Conservation (phyloP, 441 rosid genomes). For the Dalechampia spathulata region DNA sequence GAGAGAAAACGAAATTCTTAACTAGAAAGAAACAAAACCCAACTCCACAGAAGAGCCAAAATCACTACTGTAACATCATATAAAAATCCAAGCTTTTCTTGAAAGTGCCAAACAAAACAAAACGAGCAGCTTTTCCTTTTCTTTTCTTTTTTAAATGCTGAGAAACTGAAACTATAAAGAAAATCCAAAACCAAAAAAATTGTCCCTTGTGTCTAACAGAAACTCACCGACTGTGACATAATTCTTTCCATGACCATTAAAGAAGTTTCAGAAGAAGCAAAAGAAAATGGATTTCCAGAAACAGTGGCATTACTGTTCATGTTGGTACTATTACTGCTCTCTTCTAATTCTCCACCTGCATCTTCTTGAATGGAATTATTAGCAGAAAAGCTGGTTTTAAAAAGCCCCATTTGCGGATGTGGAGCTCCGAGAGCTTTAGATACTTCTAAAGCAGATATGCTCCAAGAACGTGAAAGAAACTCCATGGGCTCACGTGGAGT, state of each 20-base stretch:
- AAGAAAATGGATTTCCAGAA: conserved; percentile 82
- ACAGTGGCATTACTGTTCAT: conserved; percentile 23
- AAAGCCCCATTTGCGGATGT: conserved; percentile 35
- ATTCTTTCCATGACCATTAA: conserved; percentile 95
- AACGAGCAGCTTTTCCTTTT: too few relatives aligned
- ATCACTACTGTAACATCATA: conserved; percentile 9
- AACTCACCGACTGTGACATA: conserved; percentile 93
- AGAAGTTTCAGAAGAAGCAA: conserved; percentile 84
- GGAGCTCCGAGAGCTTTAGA: conserved; percentile 67
- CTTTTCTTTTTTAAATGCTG: too few relatives aligned
- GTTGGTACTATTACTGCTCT: neutral
- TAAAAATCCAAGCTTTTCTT: neutral
- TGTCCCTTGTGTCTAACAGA: too few relatives aligned
- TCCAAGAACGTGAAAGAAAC: conserved; percentile 90
- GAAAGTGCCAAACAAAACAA: neutral
- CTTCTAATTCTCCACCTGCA: conserved; percentile 48
- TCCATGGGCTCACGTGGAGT: conserved; percentile 94
- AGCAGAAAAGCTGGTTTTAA: conserved; percentile 29
- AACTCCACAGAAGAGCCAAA: conserved; percentile 5
- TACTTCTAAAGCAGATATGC: conserved; percentile 75
- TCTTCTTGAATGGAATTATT: conserved; percentile 50
- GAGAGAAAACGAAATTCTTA: too few relatives aligned
- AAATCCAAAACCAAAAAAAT: neutral
- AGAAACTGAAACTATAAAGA: neutral
- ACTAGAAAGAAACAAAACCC: neutral